Evolutionary conservation across 805 yeast species (phyloP).

Genomic region (Schizosaccharomyces lindneri): DNA sequence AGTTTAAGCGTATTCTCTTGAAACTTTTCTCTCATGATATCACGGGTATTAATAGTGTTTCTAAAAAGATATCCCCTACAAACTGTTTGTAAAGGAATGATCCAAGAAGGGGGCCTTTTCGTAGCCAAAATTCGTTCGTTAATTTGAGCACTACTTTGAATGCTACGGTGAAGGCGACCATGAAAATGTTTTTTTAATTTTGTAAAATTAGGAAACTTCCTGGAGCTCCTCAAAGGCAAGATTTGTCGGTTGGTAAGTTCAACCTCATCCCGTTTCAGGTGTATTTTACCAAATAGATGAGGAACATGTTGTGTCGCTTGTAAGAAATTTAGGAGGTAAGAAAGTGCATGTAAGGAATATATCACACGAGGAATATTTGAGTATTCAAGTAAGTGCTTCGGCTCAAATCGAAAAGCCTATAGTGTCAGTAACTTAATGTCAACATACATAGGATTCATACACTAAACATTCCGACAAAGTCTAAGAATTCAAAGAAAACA

Average conservation of each 20-base stretch:
- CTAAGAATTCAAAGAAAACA: not conserved
- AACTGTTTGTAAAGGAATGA: no score
- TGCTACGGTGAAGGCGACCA: not conserved
- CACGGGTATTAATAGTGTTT: no score
- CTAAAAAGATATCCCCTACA: no score
- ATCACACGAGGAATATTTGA: slow-evolving; percentile 70
- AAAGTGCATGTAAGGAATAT: slow-evolving; percentile 73
- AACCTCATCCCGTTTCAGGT: not conserved
- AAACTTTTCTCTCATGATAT: no score
- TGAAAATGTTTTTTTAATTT: not conserved
- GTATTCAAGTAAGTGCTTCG: not conserved
- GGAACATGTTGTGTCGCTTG: not conserved
- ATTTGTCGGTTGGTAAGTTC: not conserved
- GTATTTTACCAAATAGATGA: not conserved
- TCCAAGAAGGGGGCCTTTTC: no score
- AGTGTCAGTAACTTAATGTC: not conserved
- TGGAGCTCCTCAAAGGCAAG: not conserved
- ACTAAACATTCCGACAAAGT: not conserved
- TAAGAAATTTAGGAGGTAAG: slow-evolving; percentile 29
- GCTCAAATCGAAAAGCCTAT: not conserved
- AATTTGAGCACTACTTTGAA: not conserved
- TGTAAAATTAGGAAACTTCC: not conserved
- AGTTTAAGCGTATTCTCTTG: not conserved
- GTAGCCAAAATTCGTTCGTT: no score
- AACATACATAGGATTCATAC: not conserved